Evolutionary conservation across 1,284 basidiomycete genomes (phyloP).

Genomic region (Moesziomyces sp.): DNA sequence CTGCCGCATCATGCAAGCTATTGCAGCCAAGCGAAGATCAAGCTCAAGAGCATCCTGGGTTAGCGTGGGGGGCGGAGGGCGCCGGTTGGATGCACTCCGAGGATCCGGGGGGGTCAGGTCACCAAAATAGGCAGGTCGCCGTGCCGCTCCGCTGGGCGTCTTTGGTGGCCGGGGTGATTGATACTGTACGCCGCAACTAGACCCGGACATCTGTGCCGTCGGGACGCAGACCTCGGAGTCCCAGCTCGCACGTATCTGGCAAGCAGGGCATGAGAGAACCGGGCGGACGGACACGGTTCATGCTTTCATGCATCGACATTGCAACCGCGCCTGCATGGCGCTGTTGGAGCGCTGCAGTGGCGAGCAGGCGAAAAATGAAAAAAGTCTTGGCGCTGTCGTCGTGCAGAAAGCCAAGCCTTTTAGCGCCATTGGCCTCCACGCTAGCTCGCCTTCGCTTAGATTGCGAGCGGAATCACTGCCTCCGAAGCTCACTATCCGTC

Average conservation of each 20-base stretch:
- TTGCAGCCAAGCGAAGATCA: no score
- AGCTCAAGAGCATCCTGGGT: no score
- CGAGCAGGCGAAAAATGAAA: background rate
- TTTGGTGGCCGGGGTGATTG: no score
- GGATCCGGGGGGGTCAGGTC: background rate
- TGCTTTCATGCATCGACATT: background rate
- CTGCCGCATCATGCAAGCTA: no score
- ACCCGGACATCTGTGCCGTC: background rate
- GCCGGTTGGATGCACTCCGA: background rate
- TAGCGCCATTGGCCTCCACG: background rate
- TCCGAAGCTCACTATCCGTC: background rate
- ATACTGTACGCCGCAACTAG: background rate
- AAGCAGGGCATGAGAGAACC: background rate
- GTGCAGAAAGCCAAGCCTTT: background rate
- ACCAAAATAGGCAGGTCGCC: background rate
- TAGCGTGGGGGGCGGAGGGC: no score
- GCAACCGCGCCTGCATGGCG: background rate
- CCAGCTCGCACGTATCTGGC: no score
- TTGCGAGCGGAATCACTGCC: no score
- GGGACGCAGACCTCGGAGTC: background rate
- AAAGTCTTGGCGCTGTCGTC: background rate
- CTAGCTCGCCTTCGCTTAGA: background rate
- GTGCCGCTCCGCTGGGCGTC: background rate
- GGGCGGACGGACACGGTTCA: background rate
- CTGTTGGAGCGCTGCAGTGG: background rate